Conservation (phyloP, 2,329 filamentous ascomycete genomes). For the Passalora sequoiae region DNA sequence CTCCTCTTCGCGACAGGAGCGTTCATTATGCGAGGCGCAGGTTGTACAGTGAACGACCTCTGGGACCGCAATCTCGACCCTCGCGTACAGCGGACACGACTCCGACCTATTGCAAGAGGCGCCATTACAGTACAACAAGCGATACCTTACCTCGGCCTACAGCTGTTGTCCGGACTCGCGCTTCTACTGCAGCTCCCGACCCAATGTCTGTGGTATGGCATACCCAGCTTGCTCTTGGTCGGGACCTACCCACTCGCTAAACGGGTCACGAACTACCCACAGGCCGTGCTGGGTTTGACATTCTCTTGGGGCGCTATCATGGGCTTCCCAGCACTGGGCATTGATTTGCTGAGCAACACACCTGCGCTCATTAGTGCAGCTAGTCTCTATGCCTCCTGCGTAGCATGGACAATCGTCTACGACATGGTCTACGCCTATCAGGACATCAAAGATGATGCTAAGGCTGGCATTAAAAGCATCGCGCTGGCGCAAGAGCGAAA, state of each 20-base stretch:
- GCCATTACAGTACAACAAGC: slow-evolving; percentile 69
- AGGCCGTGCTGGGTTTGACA: slow-evolving; percentile 74
- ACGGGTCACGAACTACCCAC: slow-evolving; percentile 80
- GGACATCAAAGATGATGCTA: slow-evolving; percentile 80
- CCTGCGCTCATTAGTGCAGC: slow-evolving; percentile 61
- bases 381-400: slow-evolving; percentile 69
- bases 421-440: slow-evolving; percentile 94
- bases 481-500: slow-evolving; percentile 71
- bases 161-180: slow-evolving; percentile 67
- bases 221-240: slow-evolving; percentile 69
- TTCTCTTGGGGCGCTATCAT: slow-evolving; percentile 88
- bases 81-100: slow-evolving; percentile 67
- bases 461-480: slow-evolving; percentile 84
- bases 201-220: slow-evolving; percentile 69
- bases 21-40: slow-evolving; percentile 79
- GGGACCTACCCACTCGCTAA: slow-evolving; percentile 77
- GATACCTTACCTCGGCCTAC: slow-evolving; percentile 66
- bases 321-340: slow-evolving; percentile 76
- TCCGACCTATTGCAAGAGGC: slow-evolving; percentile 74
- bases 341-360: slow-evolving; percentile 64
- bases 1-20: slow-evolving; percentile 69
- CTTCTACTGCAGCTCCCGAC: slow-evolving; percentile 71
- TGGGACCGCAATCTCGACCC: slow-evolving; percentile 86
- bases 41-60: slow-evolving; percentile 84
- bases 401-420: slow-evolving; percentile 83